A percentile compares a stretch with the other conserved stretches of the same genome.
These are phyloP conservation scores for Capsella bursapastoris DNA, from an alignment of 345 rosid species.

Conservation along the genomic window DNA sequence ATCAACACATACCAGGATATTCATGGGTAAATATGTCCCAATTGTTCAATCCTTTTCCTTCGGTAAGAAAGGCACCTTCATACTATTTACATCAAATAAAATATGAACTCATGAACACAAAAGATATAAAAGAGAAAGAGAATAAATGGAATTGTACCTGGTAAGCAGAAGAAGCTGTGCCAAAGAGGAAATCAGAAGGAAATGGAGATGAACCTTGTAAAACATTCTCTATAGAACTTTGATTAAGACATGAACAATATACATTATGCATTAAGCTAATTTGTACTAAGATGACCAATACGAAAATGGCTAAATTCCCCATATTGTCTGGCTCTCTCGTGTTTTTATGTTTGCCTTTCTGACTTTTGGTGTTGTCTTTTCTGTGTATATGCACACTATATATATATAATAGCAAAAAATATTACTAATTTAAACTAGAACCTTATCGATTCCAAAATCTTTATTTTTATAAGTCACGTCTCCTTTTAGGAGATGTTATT, in stretches of 20 bases:
- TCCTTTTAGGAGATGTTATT: background rate
- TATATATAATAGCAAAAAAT: conserved; percentile 11
- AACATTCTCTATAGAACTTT: conserved; percentile 3
- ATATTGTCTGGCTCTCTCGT: conserved; percentile 15
- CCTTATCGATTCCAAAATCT: background rate
- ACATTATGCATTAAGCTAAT: background rate
- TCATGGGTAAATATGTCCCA: conserved; percentile 61
- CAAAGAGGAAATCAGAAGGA: conserved; percentile 67
- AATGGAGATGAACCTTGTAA: conserved; percentile 36
- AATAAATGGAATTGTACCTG: conserved; percentile 49
- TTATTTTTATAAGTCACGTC: background rate
- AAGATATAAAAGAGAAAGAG: background rate
- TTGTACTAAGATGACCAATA: conserved; percentile 20
- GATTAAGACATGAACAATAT: background rate
- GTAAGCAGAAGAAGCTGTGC: conserved; percentile 82
- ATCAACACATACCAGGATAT: conserved; percentile 31
- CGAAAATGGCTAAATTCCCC: conserved; percentile 1
- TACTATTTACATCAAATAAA: conserved; percentile 38
- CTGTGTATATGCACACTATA: background rate
- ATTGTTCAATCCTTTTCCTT: conserved; percentile 64
- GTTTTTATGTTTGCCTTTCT: conserved; percentile 2
- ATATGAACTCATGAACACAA: background rate
- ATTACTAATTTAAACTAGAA: too few species aligned
- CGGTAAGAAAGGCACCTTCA: conserved; percentile 61
- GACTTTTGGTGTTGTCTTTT: conserved; percentile 4